Evolutionary conservation across 2,329 filamentous ascomycete species (phyloP).

Genomic region (Balansia obtecta): DNA sequence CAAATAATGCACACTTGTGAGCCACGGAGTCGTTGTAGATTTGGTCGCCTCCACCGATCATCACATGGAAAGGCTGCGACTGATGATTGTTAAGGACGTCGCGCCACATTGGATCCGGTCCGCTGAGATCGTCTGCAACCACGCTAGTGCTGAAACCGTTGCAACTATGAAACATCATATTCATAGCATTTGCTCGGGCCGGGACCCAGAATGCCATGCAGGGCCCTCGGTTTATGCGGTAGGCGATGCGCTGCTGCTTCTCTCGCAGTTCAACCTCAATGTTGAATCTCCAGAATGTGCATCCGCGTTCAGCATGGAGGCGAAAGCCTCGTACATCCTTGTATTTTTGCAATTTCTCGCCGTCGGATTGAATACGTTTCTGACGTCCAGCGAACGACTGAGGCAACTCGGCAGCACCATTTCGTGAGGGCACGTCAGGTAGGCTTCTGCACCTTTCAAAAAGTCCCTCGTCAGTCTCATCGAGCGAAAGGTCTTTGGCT

Average conservation of each 20-base stretch:
- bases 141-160: slow-evolving; percentile 85
- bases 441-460: slow-evolving; percentile 57
- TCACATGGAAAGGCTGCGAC: slow-evolving; percentile 86
- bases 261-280: slow-evolving; percentile 77
- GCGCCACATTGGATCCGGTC: slow-evolving; percentile 92
- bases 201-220: slow-evolving; percentile 92
- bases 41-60: slow-evolving; percentile 95
- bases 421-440: slow-evolving; percentile 30
- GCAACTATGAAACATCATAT: slow-evolving; percentile 97
- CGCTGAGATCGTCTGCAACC: slow-evolving; percentile 69
- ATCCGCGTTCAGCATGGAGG: slow-evolving; percentile 72
- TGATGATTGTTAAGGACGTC: slow-evolving; percentile 91
- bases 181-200: slow-evolving; percentile 74
- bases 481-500: slow-evolving; percentile 60
- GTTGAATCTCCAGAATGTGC: slow-evolving; percentile 96
- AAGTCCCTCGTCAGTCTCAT: slow-evolving; percentile 71
- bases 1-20: slow-evolving; percentile 62
- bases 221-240: slow-evolving; percentile 87
- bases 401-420: slow-evolving; percentile 34
- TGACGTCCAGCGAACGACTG: slow-evolving; percentile 41
- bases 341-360: slow-evolving; percentile 69
- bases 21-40: slow-evolving; percentile 88
- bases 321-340: slow-evolving; percentile 73
- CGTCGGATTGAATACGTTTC: slow-evolving; percentile 48
- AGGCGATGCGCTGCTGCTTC: slow-evolving; percentile 75